Evolutionary conservation across 306 rosid species (phyloP).

Genomic region (Medicago ruthenica): DNA sequence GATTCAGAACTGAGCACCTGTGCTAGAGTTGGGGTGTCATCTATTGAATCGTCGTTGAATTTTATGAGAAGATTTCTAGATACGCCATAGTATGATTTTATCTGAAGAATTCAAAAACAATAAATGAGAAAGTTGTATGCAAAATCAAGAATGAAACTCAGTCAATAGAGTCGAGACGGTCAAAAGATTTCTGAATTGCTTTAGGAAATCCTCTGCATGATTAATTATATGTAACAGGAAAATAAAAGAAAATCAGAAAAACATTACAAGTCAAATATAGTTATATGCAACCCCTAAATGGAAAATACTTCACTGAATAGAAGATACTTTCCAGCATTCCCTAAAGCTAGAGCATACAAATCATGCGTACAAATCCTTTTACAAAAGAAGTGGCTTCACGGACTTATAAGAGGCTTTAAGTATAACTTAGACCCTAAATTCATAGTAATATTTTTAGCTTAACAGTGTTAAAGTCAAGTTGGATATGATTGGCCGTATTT

Average conservation of each 20-base stretch:
- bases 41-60: constrained; percentile 86
- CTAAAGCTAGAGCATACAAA: neutral
- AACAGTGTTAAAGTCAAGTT: neutral
- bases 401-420: neutral
- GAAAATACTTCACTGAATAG: neutral
- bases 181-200: neutral
- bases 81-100: constrained; percentile 91
- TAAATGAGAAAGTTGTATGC: constrained; percentile 15
- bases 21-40: constrained; percentile 82
- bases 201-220: neutral
- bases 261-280: neutral
- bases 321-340: neutral
- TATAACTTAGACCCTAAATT: neutral
- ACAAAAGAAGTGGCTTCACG: neutral
- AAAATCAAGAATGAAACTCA: constrained; percentile 11
- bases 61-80: constrained; percentile 88
- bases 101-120: constrained; percentile 57
- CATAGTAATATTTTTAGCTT: neutral
- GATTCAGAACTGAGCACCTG: constrained; percentile 88
- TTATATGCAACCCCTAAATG: neutral
- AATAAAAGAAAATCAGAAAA: neutral
- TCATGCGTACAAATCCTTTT: neutral
- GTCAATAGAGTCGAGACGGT: neutral
- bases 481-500: constrained; percentile 6
- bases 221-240: neutral